phyloP scores from a whole-genome alignment of 1,139 yeast species.

The Blastobotrys apis region DNA sequence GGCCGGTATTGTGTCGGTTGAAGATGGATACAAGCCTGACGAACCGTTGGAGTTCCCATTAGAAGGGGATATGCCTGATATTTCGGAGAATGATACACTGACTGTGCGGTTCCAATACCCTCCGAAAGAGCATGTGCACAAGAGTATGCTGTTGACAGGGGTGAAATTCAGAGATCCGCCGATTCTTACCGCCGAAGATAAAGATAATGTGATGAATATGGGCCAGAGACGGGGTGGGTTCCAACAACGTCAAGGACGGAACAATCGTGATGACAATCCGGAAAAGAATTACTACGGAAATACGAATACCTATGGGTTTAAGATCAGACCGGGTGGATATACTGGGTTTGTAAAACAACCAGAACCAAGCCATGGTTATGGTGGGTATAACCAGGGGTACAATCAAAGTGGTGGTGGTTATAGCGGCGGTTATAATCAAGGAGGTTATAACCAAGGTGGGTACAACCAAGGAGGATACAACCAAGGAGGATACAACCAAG shows the following conservation, averaged over 20 bases:
- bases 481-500: constrained; percentile 23
- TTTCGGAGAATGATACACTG: constrained; percentile 54
- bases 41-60: constrained; percentile 57
- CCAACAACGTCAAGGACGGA: constrained; percentile 8
- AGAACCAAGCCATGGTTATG: constrained; percentile 14
- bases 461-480: constrained; percentile 10
- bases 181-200: constrained; percentile 65
- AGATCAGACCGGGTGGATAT: constrained; percentile 25
- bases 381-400: constrained; percentile 14
- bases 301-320: constrained; percentile 18
- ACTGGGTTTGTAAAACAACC: constrained; percentile 21
- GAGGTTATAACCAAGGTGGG: constrained; percentile 12
- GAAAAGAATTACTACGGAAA: constrained; percentile 23
- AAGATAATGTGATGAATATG: constrained; percentile 46
- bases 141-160: constrained; percentile 83
- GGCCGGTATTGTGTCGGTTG: constrained; percentile 57
- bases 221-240: constrained; percentile 24
- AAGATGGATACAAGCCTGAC: constrained; percentile 46
- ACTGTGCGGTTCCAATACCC: constrained; percentile 60
- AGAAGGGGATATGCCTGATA: constrained; percentile 47
- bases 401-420: constrained; percentile 15
- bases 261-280: constrained; percentile 20
- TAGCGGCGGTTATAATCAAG: constrained; percentile 7
- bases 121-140: constrained; percentile 36
- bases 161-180: constrained; percentile 53